Evolutionary conservation across 768 basidiomycete species (phyloP), one percentile per base, ranked within the genome.

Genomic region (Suillus variegatus): DNA sequence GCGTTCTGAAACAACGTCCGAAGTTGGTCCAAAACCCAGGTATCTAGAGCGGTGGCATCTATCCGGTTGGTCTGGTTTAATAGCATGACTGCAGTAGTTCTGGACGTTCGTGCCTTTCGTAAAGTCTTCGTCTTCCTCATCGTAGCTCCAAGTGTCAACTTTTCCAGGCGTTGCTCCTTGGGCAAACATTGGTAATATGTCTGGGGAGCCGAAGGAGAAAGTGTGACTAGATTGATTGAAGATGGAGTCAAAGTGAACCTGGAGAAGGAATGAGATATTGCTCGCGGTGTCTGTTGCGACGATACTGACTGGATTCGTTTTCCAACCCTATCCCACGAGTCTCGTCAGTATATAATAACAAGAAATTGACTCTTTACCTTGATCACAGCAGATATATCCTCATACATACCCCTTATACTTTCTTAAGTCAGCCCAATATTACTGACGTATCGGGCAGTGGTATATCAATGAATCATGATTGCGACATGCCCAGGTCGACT

Each of bases 401-500:
- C 93, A 72, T 94, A 94, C 92, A 95, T 94, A 4, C 93, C 93
- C 87, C 87, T 89, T 62, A 46, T 22, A n/a, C 35, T 56, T 22
- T 14, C 32, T 10, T 28, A 68, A 32, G 38, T 69, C 56, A 66
- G 58, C 25, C 63, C 4, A 28, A 66, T 62, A 55, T 14, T 25
- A 6, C 25, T 52, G 16, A 40, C 3, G 47, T 20, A 36, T 55
- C 20, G 22, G 52, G 8, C 44, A 47, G 60, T 3, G 57, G 69
- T 77, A 14, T 67, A 87, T 90, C 94, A 66, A 95, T 94, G n/a
- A n/a, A n/a, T n/a, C n/a, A n/a, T n/a, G 62, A 95, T 85, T 25
- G 94, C 93, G 32, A 95, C 93, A 74, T 95, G 94, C 9, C 94
- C 94, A 2, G 94, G 93, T 28, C 94, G 79, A 74, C 90, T 93